Evolutionary conservation across 176 grass and related monocot genomes (phyloP), one percentile per base, ranked within the genome.

Genomic region (Themeda triandra): DNA sequence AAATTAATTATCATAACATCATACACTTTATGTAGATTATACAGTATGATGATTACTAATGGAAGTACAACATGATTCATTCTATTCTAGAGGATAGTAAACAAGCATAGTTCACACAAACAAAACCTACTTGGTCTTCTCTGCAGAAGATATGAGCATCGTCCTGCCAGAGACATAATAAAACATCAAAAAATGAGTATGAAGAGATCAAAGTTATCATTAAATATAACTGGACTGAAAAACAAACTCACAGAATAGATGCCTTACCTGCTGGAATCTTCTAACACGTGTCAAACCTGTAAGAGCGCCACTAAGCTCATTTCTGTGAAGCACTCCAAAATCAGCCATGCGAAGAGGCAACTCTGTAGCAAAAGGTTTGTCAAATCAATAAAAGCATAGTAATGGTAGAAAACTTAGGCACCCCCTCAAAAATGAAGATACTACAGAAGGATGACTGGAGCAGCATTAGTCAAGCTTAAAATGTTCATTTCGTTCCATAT

Each of bases 131-230:
- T 91, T 99, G 96, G 69, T 77, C 92, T 84, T 99, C 96, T 84
- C 78, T 89, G 68, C 96, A 99, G 81, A 99, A 99, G 78, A 99
- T 99, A 78, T 99, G 96, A 69, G 96, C 93, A 92, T 99, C 96
- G 1, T 99, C 93, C 96, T 99, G 90, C 81, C 86, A 59, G 27
- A 66, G 86, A 86, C 14, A 32, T 27, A 24, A 64, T 30, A 64
- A 28, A 29, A 71, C 63, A 70, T 9, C 7, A 48, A 25, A 81
- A 70, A 4, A 8, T 69, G 23, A 73, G 12, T 18, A 79, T 67
- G 24, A 68, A 83, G 28, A 14, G 59, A 63, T 72, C 19, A 81
- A 62, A 63, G 27, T 68, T 11, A 62, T 27, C 21, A 54, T 23
- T 80, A 73, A 53, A 17, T 17, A 53, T 33, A 78, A 51, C 13